Conservation (phyloP, 1,139 yeast species). For the Yamadazyma sp. region DNA sequence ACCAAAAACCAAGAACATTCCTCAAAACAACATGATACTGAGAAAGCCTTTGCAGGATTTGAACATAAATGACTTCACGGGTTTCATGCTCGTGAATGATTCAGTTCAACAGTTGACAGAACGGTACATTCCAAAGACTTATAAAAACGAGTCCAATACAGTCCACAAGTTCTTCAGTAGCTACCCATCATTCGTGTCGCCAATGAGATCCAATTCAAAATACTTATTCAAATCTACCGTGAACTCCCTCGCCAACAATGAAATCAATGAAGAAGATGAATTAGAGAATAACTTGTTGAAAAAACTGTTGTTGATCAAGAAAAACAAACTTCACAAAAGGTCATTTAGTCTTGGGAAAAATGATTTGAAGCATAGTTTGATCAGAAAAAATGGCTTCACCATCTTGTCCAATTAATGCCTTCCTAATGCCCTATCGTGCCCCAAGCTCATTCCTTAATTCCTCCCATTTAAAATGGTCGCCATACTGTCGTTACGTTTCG, state of each 20-base stretch:
- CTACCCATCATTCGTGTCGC: constrained; percentile 17
- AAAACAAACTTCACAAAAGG: constrained; percentile 34
- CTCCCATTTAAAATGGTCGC: background rate
- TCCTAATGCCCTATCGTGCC: background rate
- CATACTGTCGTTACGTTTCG: constrained; percentile 4
- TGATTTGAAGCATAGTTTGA: constrained; percentile 33
- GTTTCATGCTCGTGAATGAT: constrained; percentile 22
- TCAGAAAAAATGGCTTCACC: constrained; percentile 28
- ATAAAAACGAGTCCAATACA: constrained; percentile 33
- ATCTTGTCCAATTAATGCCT: constrained; percentile 11
- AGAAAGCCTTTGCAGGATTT: constrained; percentile 37
- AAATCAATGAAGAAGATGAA: constrained; percentile 28
- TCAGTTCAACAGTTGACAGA: constrained; percentile 21
- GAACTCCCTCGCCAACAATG: constrained; percentile 17
- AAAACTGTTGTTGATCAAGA: constrained; percentile 20
- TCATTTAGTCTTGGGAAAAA: constrained; percentile 43
- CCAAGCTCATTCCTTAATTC: background rate
- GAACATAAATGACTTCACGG: constrained; percentile 34
- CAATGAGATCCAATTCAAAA: constrained; percentile 15
- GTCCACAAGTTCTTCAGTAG: constrained; percentile 28
- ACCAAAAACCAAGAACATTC: constrained; percentile 27
- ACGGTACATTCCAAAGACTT: constrained; percentile 33
- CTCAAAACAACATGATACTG: constrained; percentile 11
- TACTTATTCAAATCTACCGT: constrained; percentile 14
- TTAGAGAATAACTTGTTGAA: constrained; percentile 24